Evolutionary conservation across 345 rosid species (phyloP).

Genomic region (Salix koriyanagi): DNA sequence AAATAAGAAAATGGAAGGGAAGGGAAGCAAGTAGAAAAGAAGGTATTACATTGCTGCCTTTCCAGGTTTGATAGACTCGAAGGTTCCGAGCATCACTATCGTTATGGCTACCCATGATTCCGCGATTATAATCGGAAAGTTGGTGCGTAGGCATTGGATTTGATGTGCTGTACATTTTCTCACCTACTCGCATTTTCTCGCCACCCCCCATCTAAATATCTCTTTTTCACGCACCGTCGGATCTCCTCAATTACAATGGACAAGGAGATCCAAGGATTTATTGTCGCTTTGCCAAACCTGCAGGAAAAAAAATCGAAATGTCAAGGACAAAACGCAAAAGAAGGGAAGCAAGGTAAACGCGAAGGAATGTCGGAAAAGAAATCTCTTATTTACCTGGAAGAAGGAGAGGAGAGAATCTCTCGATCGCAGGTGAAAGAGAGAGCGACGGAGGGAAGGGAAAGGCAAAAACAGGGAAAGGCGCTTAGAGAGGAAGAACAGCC

Average conservation of each 20-base stretch:
- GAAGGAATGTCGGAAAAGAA: not conserved
- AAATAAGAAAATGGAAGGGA: not conserved
- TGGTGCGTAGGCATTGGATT: slow-evolving; percentile 24
- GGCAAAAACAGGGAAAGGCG: not conserved
- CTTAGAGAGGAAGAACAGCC: not conserved
- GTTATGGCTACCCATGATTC: slow-evolving; percentile 17
- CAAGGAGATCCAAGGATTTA: not conserved
- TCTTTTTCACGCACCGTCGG: not conserved
- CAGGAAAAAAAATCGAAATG: not conserved
- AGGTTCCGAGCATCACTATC: slow-evolving; percentile 19
- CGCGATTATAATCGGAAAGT: slow-evolving; percentile 38
- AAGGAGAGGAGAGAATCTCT: not conserved
- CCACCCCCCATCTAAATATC: not conserved
- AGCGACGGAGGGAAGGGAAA: not conserved
- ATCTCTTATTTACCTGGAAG: not conserved
- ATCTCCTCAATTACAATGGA: not conserved
- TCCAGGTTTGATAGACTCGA: slow-evolving; percentile 63
- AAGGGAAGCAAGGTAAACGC: not conserved
- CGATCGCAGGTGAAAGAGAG: not conserved
- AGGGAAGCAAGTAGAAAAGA: not conserved
- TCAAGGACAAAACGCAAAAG: not conserved
- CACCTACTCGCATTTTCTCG: not conserved
- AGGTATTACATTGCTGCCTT: slow-evolving; percentile 52
- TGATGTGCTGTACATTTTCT: slow-evolving; percentile 15
- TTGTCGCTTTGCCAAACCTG: not conserved